Base-by-base conservation (phyloP, 495 filamentous ascomycete genomes). In the Daldinia grandis region DNA sequence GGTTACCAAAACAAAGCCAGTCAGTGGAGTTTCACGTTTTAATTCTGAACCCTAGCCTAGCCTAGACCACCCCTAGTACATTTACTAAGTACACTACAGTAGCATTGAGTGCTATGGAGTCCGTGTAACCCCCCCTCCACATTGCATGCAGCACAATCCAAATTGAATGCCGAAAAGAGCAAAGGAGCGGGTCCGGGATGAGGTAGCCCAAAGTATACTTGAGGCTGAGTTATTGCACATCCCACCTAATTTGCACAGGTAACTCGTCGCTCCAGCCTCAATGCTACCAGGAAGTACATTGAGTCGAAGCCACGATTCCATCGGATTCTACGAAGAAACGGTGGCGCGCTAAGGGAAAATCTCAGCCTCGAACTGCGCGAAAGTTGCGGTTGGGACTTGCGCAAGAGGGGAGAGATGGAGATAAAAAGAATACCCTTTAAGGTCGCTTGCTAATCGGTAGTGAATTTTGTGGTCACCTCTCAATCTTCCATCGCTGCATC, bases 251-350 rank as follows among this genome's bases (percentile, higher is more conserved):
- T 49, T 5, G 4, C 15, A 7, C 5, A 33, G 19, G 24, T 37
- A 24, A n/a, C 14, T 56, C 37, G 14, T 24, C 33, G 40, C 25
- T 37, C 31, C 54, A 74, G 65, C 65, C 68, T 66, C 68, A 58
- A 57, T 21, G 30, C 9, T 70, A 76, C 74, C 5, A 19, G 5
- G 3, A 27, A 53, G 55, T 76, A 76, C 74, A 49, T 74, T 3
- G 5, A 9, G 31, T 57, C 19, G 27, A 65, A 69, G 75, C 75
- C 75, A 77, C 75, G 75, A 77, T 77, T 77, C 75, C 42, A 77
- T 77, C 62, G 47, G 75, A 75, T 77, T 77, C 75, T 72, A 77
- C 67, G 75, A 66, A 67, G 64, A 53, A 66, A 62, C 62, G 60
- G 75, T 74, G 75, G 73, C 75, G 70, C 75, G 65, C 67, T 59